Base-by-base conservation (phyloP, 2,329 filamentous ascomycete genomes). In the Pseudocercospora musae region DNA sequence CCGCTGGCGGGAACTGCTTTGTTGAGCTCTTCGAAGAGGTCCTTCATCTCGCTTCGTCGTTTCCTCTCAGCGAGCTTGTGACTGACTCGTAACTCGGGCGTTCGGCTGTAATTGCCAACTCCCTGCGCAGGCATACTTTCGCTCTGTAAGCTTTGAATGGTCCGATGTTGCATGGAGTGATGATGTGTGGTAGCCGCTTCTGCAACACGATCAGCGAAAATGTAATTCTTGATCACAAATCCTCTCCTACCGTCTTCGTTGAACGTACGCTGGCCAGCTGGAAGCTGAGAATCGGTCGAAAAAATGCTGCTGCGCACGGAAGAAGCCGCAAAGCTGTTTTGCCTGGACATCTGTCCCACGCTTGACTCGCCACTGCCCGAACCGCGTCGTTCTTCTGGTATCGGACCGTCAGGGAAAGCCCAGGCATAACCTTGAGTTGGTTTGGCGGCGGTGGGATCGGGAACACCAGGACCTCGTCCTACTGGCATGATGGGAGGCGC, bases 31-130 rank as follows among this genome's bases (percentile, higher is more conserved):
- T 95, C 91, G 72, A 95, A 95, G 0, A 95, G 78, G 71, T 91
- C 88, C 78, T 95, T 95, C 91, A 95, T 95, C 74, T 95, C 91
- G 8, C 90, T 93, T 64, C 91, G 82, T 42, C 91, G 85, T 78
- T 95, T 95, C 40, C 91, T 84, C 77, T 95, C 91, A 0, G 91
- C 91, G 60, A 95, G 84, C 76, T 95, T 95, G 77, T 95, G 91
- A 72, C 90, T 94, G 54, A 94, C 85, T 21, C 91, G 85, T 42
- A 95, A 80, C 75, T 95, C 91, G 0, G 91, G 91, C 0, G 91
- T 95, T 44, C 91, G 82, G 70, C 90, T 93, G 75, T 95, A 95
- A 1, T 91, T 91, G 66, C 91, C 89, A 23, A 85, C 82, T 10
- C 86, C 68, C 84, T 77, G 78, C 61, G 77, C 78, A 13, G 77